Evolutionary conservation across 805 yeast genomes (phyloP).

Genomic region (Candida ascalaphidarum): DNA sequence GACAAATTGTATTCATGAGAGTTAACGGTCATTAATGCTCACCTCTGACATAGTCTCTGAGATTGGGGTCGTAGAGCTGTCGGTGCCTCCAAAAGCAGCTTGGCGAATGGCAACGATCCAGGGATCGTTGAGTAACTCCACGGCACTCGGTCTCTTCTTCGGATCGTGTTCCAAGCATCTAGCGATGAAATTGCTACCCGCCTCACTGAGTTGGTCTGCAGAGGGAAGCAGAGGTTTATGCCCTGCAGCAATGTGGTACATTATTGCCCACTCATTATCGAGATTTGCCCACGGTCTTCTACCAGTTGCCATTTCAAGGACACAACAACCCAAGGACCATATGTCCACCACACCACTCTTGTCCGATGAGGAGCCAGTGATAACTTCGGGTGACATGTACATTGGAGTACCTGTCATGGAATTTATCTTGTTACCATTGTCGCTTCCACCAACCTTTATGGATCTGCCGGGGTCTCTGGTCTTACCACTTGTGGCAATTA

Average conservation of each 20-base stretch:
- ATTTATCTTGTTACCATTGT: slow-evolving; percentile 20
- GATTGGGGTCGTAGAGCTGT: slow-evolving; percentile 24
- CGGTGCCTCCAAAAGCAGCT: slow-evolving; percentile 49
- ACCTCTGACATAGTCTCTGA: slow-evolving; percentile 16
- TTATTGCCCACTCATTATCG: slow-evolving; percentile 96
- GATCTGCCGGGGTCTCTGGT: slow-evolving; percentile 21
- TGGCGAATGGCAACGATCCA: slow-evolving; percentile 75
- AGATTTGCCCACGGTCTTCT: slow-evolving; percentile 92
- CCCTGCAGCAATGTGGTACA: slow-evolving; percentile 97
- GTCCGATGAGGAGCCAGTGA: slow-evolving; percentile 63
- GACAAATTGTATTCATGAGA: too few species aligned
- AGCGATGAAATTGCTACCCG: slow-evolving; percentile 63
- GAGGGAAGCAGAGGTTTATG: slow-evolving; percentile 82
- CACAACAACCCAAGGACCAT: slow-evolving; percentile 97
- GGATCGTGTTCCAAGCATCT: slow-evolving; percentile 83
- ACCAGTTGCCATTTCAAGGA: slow-evolving; percentile 94
- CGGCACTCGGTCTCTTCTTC: slow-evolving; percentile 69
- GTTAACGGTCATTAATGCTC: too few species aligned
- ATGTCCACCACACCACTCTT: slow-evolving; percentile 69
- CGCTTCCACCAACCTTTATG: slow-evolving; percentile 17
- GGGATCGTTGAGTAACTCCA: slow-evolving; percentile 77
- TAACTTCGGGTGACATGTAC: slow-evolving; percentile 98
- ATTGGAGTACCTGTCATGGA: slow-evolving; percentile 90
- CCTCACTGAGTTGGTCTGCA: slow-evolving; percentile 64
- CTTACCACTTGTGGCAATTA: slow-evolving; percentile 55